Conservation (phyloP, 495 filamentous ascomycete genomes). For the Neurospora sp. region DNA sequence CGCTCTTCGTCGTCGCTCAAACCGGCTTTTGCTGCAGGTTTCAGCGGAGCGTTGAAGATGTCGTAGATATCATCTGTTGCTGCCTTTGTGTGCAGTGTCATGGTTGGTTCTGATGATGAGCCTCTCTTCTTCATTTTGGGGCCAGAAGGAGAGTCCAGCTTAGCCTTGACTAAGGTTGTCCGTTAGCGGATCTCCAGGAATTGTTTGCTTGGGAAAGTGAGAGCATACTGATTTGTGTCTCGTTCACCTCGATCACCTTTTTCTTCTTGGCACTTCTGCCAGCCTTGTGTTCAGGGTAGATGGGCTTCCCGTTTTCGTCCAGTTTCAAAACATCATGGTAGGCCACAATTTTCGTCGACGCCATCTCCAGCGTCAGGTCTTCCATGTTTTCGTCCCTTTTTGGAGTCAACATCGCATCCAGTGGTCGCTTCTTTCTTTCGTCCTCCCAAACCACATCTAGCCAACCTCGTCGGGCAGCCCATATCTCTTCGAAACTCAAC, state of each 20-base stretch:
- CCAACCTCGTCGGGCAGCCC: constrained; percentile 72
- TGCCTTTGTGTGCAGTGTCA: constrained; percentile 92
- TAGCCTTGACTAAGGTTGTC: constrained; percentile 63
- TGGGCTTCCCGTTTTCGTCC: constrained; percentile 42
- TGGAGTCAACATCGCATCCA: neutral
- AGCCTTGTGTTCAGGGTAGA: constrained; percentile 22
- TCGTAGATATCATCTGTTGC: constrained; percentile 96
- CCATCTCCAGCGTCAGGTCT: constrained; percentile 9
- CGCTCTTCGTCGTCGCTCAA: constrained; percentile 57
- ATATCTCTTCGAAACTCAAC: constrained; percentile 82
- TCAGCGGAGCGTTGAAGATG: constrained; percentile 86
- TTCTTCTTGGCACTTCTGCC: constrained; percentile 39
- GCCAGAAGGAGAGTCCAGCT: constrained; percentile 74
- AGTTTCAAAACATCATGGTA: constrained; percentile 34
- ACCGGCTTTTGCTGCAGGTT: constrained; percentile 31
- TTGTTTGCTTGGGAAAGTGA: neutral
- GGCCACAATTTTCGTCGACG: constrained; percentile 33
- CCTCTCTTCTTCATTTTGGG: constrained; percentile 63
- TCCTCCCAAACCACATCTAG: constrained; percentile 59
- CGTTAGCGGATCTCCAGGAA: constrained; percentile 7
- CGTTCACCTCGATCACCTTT: constrained; percentile 68
- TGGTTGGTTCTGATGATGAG: constrained; percentile 65
- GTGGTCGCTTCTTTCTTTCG: constrained; percentile 18
- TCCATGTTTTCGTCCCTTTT: constrained; percentile 12
- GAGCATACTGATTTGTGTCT: constrained; percentile 72